These are phyloP conservation scores for Uncinocarpus reesii DNA, from an alignment of 2,329 filamentous ascomycete genomes.

Conservation along the genomic window DNA sequence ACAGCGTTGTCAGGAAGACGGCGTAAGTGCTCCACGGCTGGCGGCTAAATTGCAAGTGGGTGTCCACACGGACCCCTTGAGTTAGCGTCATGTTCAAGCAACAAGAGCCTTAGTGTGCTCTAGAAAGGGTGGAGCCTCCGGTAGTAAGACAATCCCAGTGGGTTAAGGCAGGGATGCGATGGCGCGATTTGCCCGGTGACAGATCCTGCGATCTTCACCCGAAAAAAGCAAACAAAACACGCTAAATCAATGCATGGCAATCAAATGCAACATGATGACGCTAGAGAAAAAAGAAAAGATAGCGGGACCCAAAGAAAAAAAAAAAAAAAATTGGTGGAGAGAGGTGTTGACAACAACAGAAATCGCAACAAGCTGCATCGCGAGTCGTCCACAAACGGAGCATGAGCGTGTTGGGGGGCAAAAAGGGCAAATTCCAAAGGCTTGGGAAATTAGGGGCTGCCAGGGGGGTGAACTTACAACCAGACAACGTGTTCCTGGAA, in stretches of 20 bases:
- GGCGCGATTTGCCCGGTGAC: slow-evolving; percentile 6
- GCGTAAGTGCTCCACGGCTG: slow-evolving; percentile 92
- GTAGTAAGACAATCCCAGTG: neutral
- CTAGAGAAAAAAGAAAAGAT: slow-evolving; percentile 5
- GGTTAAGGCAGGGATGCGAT: slow-evolving; percentile 6
- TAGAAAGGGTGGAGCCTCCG: slow-evolving; percentile 10
- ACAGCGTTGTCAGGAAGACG: slow-evolving; percentile 83
- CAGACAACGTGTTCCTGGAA: slow-evolving; percentile 74
- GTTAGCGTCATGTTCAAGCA: slow-evolving; percentile 24
- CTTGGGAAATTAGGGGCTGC: neutral
- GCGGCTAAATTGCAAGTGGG: slow-evolving; percentile 46
- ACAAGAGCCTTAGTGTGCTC: slow-evolving; percentile 5
- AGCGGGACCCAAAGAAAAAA: neutral
- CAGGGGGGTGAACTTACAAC: slow-evolving; percentile 53
- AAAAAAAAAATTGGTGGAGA: neutral
- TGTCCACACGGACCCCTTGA: slow-evolving; percentile 17
- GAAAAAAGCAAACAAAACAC: slow-evolving; percentile 12
- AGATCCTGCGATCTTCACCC: slow-evolving; percentile 10
- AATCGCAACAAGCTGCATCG: too few relatives aligned
- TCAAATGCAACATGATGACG: slow-evolving; percentile 9
- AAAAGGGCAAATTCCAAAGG: neutral
- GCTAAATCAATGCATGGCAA: slow-evolving; percentile 11
- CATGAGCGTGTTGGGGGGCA: too few relatives aligned
- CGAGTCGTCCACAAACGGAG: too few relatives aligned
- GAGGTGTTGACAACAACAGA: neutral